Conservation (phyloP, 2,329 filamentous ascomycete species). For the Claviceps pazoutovae region DNA sequence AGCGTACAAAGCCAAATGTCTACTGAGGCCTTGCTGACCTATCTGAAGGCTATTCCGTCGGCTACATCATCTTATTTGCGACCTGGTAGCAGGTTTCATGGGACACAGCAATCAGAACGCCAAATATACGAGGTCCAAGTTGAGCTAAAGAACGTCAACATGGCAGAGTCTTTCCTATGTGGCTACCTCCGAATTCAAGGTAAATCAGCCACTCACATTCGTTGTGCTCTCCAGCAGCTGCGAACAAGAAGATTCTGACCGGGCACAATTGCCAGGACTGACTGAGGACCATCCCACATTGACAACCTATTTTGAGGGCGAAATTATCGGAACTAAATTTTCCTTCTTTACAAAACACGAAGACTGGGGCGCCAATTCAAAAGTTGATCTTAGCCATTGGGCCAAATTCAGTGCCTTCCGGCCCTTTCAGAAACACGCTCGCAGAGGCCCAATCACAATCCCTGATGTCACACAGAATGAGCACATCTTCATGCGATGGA, state of each 20-base stretch:
- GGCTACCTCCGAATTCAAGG: constrained; percentile 94
- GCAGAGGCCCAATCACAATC: constrained; percentile 41
- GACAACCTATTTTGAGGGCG: constrained; percentile 95
- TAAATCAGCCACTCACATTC: constrained; percentile 19
- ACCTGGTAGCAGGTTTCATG: constrained; percentile 74
- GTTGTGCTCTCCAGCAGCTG: background rate
- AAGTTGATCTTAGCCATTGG: constrained; percentile 90
- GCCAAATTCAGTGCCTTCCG: constrained; percentile 76
- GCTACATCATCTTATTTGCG: constrained; percentile 79
- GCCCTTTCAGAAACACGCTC: constrained; percentile 49
- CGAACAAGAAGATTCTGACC: background rate
- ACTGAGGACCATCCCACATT: constrained; percentile 95
- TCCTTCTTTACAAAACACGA: constrained; percentile 84
- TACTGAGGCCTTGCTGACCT: constrained; percentile 5
- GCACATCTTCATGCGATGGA: constrained; percentile 98
- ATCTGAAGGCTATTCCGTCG: constrained; percentile 47
- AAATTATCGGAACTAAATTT: constrained; percentile 92
- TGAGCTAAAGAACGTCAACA: constrained; percentile 90
- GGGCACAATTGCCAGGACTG: constrained; percentile 43
- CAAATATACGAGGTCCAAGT: constrained; percentile 94
- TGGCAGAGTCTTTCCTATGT: constrained; percentile 86
- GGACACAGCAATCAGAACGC: constrained; percentile 84
- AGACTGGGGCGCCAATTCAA: constrained; percentile 82
- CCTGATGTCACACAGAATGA: constrained; percentile 67
- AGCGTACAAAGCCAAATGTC: constrained; percentile 6